A percentile compares a stretch with the other conserved stretches of the same genome.
phyloP scores from a whole-genome alignment of 2,329 filamentous ascomycete genomes.

The Nigrograna mackinnonii region DNA sequence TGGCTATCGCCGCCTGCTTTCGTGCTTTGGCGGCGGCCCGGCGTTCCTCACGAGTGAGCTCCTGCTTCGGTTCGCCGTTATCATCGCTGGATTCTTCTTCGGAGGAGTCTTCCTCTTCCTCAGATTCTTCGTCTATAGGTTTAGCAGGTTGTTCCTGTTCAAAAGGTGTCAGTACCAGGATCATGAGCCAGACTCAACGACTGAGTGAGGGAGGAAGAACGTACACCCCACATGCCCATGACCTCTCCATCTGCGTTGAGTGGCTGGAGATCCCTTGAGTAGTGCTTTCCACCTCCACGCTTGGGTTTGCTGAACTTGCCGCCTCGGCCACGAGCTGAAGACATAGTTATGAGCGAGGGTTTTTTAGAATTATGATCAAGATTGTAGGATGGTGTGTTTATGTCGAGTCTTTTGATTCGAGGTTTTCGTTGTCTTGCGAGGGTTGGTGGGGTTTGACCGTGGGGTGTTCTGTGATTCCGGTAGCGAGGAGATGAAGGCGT shows the following conservation, averaged over 20 bases:
- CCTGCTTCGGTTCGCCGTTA: constrained; percentile 48
- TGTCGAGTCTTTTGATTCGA: too few species aligned
- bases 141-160: constrained; percentile 18
- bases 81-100: constrained; percentile 48
- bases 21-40: constrained; percentile 85
- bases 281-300: constrained; percentile 94
- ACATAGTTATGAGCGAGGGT: too few species aligned
- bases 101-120: constrained; percentile 46
- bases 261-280: constrained; percentile 87
- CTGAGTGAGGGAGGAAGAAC: constrained; percentile 27
- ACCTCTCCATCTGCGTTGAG: constrained; percentile 88
- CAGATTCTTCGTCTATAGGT: constrained; percentile 52
- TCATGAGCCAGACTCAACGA: not conserved
- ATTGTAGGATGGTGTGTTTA: too few species aligned
- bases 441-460: not conserved
- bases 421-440: too few species aligned
- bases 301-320: constrained; percentile 95
- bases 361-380: constrained; percentile 1
- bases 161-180: not conserved
- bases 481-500: too few species aligned
- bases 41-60: constrained; percentile 83
- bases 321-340: constrained; percentile 72
- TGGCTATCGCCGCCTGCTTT: constrained; percentile 85
- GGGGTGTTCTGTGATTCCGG: too few species aligned
- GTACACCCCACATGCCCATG: constrained; percentile 82